A percentile compares a stretch with the other conserved stretches of the same genome.
These are phyloP conservation scores for Nepenthes mirabilis DNA, from an alignment of 148 eudicot genomes.

Conservation along the genomic window DNA sequence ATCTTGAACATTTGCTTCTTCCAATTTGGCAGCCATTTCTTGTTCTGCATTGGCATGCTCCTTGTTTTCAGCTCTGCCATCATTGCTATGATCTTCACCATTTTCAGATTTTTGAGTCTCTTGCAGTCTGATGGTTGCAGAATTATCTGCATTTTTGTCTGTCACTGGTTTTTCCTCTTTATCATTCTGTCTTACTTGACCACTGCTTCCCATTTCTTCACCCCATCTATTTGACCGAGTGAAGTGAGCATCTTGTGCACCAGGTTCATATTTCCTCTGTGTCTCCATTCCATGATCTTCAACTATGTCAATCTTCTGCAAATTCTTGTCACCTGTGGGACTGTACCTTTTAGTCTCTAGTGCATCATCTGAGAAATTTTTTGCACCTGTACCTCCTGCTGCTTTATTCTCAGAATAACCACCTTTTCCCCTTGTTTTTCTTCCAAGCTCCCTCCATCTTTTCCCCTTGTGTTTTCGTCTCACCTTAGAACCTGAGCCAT, in stretches of 20 bases:
- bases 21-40: too few species aligned
- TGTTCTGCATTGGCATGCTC: too few species aligned
- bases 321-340: background rate
- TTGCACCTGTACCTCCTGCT: constrained; percentile 4
- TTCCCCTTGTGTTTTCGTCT: constrained; percentile 18
- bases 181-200: background rate
- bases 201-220: background rate
- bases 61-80: too few species aligned
- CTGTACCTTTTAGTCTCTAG: background rate
- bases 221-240: background rate
- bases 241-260: background rate
- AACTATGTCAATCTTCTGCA: background rate
- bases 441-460: constrained; percentile 24
- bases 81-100: too few species aligned
- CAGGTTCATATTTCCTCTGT: background rate
- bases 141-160: background rate
- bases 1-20: too few species aligned
- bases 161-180: background rate
- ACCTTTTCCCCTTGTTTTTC: constrained; percentile 6
- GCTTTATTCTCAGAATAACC: background rate
- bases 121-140: background rate
- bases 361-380: background rate
- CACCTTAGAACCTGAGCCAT: constrained; percentile 4
- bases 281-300: background rate
- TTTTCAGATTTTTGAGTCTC: background rate